Base-by-base conservation (phyloP, 192 early-diverging fungal species). In the Funneliformis mosseae region DNA sequence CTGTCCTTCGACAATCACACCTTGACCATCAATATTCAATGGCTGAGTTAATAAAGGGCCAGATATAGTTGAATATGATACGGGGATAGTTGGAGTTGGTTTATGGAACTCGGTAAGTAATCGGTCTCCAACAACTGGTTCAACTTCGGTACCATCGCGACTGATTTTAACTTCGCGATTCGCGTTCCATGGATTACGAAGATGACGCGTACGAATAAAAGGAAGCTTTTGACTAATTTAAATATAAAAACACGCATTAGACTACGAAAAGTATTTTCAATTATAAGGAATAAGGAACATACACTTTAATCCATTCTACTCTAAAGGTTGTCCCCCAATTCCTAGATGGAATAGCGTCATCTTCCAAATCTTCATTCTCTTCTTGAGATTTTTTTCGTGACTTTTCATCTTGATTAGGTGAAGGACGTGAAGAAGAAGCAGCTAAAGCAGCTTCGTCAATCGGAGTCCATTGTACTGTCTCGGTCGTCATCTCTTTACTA, bases 261-360 rank as follows among this genome's bases (percentile, higher is more conserved):
- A 5, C 0, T 23, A 10, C 10, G 10, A 25, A 64, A 38, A 68
- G 41, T 39, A 21, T 16, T 68, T 16, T 33, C 38, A 7, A 41
- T 16, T 69, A 18, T 69, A 21, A 39, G 18, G 6, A 21, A 68
- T 68, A 68, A 38, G 3, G 8, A 14, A 84, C 84, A 79, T 81
- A 88, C 87, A 88, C 83, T 78, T 88, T 83, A 23, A 88, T 83
- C 87, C 87, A 88, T 63, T 83, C 73, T 5, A 88, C 80, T 63
- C 80, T 83, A 70, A 88, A 88, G 2, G 78, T 75, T 14, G 81
- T 86, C 8, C 87, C 87, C 87, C 87, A 88, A 23, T 83, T 85
- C n/a, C 84, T 83, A 8, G 84, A 82, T 6, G 80, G 81, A 21
- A 73, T 67, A 3, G 72, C 82, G 60, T 83, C 84, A 12, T 78